Evolutionary conservation across 2,329 filamentous ascomycete species (phyloP).

Genomic region (Elsinoe arachidis): DNA sequence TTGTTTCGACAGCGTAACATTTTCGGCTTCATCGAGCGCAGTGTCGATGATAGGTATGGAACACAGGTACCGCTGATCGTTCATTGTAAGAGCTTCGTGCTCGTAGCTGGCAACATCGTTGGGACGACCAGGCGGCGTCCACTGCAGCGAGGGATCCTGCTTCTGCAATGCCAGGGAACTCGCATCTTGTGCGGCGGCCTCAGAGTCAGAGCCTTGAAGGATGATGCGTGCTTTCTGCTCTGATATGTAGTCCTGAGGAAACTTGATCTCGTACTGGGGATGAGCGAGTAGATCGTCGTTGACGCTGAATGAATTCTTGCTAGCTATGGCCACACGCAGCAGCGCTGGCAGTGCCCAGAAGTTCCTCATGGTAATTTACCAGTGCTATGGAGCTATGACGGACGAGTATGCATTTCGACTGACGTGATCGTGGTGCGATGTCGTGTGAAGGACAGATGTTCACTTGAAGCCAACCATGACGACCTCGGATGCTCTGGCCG

Average conservation of each 20-base stretch:
- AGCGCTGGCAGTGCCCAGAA: conserved; percentile 42
- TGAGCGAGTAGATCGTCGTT: conserved; percentile 81
- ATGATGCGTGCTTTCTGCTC: conserved; percentile 57
- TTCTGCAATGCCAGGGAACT: conserved; percentile 4
- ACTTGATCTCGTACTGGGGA: conserved; percentile 76
- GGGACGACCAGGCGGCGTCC: conserved; percentile 2
- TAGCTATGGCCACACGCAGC: conserved; percentile 42
- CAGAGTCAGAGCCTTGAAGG: not conserved
- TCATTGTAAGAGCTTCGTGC: conserved; percentile 68
- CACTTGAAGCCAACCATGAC: too few species aligned
- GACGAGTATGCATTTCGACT: too few species aligned
- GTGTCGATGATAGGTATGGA: conserved; percentile 63
- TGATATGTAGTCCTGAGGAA: conserved; percentile 62
- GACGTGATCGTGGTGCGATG: not conserved
- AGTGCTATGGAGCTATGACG: not conserved
- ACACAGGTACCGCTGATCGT: conserved; percentile 70
- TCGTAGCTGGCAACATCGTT: conserved; percentile 18
- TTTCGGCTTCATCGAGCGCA: conserved; percentile 21
- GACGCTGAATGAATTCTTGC: conserved; percentile 64
- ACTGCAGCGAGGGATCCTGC: not conserved
- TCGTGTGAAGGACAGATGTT: not conserved
- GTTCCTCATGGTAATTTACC: conserved; percentile 31
- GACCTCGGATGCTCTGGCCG: too few species aligned
- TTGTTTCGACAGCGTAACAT: conserved; percentile 34
- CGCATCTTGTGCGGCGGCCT: not conserved